Base-by-base conservation (phyloP, 192 early-diverging fungal genomes). In the Coemansia sp. region DNA sequence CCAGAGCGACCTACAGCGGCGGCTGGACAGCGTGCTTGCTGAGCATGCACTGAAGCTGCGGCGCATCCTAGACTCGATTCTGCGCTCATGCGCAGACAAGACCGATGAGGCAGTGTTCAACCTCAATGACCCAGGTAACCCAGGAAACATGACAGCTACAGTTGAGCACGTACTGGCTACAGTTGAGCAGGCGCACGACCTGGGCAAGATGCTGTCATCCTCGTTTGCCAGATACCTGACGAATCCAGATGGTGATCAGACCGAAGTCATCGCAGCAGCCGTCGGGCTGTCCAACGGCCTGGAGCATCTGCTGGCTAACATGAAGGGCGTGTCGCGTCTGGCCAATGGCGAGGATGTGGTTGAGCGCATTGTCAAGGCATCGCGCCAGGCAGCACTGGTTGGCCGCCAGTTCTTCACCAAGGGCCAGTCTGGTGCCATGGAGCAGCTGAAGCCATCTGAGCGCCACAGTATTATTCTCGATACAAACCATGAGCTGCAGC, bases 161-260 rank as follows among this genome's bases (percentile, higher is more conserved):
- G 91, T 93, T 5, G 94, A 96, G 76, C 94, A 94, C 69, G 91
- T 91, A 12, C 83, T 97, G 38, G 90, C 94, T 3, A 90, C 95
- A 71, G 86, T 97, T 62, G 96, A 98, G 75, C 91, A 91, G 63
- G 88, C 88, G 2, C 86, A 86, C 53, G 84, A 85, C 41, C 79
- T 85, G 9, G 85, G 86, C 4, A 85, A 86, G n/a, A 85, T 87
- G 49, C 87, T 91, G 23, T 69, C 84, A 0, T 70, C 80, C 4
- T 79, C 85, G n/a, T 83, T 83, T 64, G 77, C 77, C 12, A 63
- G 74, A 4, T 76, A 83, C 22, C 59, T 83, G 54, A 65, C 77
- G 41, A 67, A 76, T 43, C 69, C 70, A 52, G 88, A 88, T 32
- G 92, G 91, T 21, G 92, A 97, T 57, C 94, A 96, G 69, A 86